These are phyloP conservation scores for Termitomyces sp. DNA, from an alignment of 768 basidiomycete species.

Conservation along the genomic window DNA sequence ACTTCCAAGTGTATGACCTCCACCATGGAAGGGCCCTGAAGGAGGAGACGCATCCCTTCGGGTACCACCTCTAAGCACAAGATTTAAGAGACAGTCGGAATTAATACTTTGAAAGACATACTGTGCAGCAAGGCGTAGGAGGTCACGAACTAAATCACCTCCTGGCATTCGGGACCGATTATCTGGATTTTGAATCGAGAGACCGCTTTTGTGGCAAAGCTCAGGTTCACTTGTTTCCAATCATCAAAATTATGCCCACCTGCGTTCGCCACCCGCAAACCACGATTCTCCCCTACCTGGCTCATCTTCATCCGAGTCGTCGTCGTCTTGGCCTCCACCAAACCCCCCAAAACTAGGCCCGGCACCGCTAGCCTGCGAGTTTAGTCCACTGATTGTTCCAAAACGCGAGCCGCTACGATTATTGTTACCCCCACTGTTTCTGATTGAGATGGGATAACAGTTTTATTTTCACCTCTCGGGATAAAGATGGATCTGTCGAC, in stretches of 20 bases:
- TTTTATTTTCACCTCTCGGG: neutral
- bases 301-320: slow-evolving; percentile 47
- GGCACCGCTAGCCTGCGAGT: slow-evolving; percentile 1
- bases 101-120: slow-evolving; percentile 28
- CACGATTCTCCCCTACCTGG: slow-evolving; percentile 56
- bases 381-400: slow-evolving; percentile 23
- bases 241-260: slow-evolving; percentile 34
- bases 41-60: slow-evolving; percentile 16
- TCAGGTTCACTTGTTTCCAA: neutral
- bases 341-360: slow-evolving; percentile 7
- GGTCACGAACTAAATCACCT: slow-evolving; percentile 57
- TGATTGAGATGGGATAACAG: neutral
- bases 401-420: slow-evolving; percentile 18
- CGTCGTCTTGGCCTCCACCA: slow-evolving; percentile 16
- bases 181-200: slow-evolving; percentile 85
- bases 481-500: slow-evolving; percentile 1
- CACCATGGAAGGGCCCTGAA: slow-evolving; percentile 50
- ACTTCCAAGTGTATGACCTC: slow-evolving; percentile 82
- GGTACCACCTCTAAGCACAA: slow-evolving; percentile 29
- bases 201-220: slow-evolving; percentile 48
- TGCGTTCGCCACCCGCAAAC: slow-evolving; percentile 95
- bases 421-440: slow-evolving; percentile 5
- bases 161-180: slow-evolving; percentile 39
- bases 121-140: slow-evolving; percentile 79
- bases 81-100: neutral